These are phyloP conservation scores for Talaromyces piceae DNA, from an alignment of 2,329 filamentous ascomycete species.

Conservation along the genomic window DNA sequence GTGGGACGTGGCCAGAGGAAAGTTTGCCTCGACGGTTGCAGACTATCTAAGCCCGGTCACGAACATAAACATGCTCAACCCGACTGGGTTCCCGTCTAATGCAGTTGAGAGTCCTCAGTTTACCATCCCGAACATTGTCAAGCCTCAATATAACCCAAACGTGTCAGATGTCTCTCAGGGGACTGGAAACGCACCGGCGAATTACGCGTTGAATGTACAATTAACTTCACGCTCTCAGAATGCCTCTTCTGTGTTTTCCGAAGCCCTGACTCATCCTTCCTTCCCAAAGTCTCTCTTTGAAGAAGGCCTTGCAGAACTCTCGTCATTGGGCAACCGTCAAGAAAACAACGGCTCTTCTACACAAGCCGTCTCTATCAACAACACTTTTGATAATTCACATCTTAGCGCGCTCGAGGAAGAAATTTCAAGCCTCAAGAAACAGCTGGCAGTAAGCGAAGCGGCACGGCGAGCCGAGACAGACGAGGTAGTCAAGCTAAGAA, in stretches of 20 bases:
- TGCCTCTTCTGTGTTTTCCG: constrained; percentile 20
- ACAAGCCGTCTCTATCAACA: not conserved
- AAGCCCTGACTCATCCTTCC: constrained; percentile 31
- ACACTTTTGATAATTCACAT: constrained; percentile 16
- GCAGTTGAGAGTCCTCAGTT: constrained; percentile 35
- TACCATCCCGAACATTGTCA: constrained; percentile 58
- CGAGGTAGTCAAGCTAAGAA: constrained; percentile 31
- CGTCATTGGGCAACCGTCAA: constrained; percentile 18
- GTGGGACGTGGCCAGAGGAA: constrained; percentile 71
- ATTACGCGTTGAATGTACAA: constrained; percentile 37
- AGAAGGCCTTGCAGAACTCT: constrained; percentile 34
- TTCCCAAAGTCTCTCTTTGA: constrained; percentile 34
- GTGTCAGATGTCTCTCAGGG: constrained; percentile 28
- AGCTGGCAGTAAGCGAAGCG: constrained; percentile 26
- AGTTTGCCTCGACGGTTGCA: constrained; percentile 58
- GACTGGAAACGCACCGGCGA: constrained; percentile 32
- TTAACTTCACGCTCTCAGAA: constrained; percentile 14
- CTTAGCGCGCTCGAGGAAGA: constrained; percentile 32
- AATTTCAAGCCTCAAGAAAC: constrained; percentile 32
- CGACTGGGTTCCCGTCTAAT: constrained; percentile 41
- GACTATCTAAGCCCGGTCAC: constrained; percentile 76
- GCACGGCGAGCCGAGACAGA: constrained; percentile 28
- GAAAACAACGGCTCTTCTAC: not conserved
- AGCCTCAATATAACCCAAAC: constrained; percentile 53
- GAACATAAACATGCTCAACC: constrained; percentile 67